Percentiles rank a stretch among this genome's conserved stretches.
These are phyloP conservation scores for Aspergillus ostianus DNA, from an alignment of 495 filamentous ascomycete species.

Conservation along the genomic window DNA sequence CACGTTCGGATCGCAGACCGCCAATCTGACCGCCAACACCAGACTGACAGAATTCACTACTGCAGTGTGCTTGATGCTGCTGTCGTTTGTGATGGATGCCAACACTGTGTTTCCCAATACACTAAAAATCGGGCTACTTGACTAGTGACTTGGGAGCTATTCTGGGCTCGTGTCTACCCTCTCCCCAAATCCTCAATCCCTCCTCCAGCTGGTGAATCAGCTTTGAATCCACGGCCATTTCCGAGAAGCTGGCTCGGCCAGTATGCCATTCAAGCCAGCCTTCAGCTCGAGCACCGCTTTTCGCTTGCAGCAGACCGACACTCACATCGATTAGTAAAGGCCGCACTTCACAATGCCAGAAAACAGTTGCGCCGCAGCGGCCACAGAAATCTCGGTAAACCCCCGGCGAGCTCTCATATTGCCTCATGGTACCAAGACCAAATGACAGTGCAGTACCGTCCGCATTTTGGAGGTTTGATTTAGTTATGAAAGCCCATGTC, in stretches of 20 bases:
- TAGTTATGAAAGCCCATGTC: conserved; percentile 66
- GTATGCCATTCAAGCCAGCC: conserved; percentile 61
- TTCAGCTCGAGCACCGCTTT: conserved; percentile 54
- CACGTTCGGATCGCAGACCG: too few relatives aligned
- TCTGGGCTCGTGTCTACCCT: background rate
- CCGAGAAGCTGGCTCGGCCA: conserved; percentile 58
- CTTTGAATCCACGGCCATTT: conserved; percentile 49
- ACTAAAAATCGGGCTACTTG: background rate
- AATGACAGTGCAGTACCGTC: conserved; percentile 42
- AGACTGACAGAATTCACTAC: too few relatives aligned
- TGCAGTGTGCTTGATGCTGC: too few relatives aligned
- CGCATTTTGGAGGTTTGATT: conserved; percentile 53
- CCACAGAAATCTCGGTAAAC: conserved; percentile 64
- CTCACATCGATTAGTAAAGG: conserved; percentile 65
- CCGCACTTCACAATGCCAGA: conserved; percentile 59
- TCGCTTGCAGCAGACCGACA: conserved; percentile 55
- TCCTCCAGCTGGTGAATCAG: conserved; percentile 35
- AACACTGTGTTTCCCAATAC: background rate
- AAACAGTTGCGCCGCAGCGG: conserved; percentile 63
- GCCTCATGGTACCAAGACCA: conserved; percentile 44
- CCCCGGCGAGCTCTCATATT: conserved; percentile 52
- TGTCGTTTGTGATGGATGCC: too few relatives aligned
- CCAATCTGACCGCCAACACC: too few relatives aligned
- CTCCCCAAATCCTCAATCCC: conserved; percentile 17
- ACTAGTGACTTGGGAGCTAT: background rate